Evolutionary conservation across 1,284 basidiomycete species (phyloP).

Genomic region (Pseudozyma hubeiensis): DNA sequence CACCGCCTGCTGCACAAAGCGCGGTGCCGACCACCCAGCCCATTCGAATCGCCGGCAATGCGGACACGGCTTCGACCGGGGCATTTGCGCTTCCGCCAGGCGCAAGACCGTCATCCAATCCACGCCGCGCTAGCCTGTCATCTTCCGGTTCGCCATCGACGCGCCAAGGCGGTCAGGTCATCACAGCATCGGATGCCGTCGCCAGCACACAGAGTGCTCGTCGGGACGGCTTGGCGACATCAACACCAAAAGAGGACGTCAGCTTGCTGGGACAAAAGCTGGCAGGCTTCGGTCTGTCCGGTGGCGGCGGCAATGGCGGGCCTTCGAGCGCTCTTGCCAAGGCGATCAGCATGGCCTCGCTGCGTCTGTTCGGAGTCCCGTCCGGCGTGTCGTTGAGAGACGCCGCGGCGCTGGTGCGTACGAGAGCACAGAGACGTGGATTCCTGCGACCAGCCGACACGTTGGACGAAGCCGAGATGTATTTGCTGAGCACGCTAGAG

Average conservation of each 20-base stretch:
- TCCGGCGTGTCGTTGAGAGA: conserved; percentile 67
- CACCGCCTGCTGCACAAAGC: conserved; percentile 21
- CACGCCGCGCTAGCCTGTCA: conserved; percentile 47
- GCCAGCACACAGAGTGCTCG: conserved; percentile 30
- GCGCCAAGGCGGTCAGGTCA: conserved; percentile 35
- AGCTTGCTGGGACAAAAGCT: conserved; percentile 44
- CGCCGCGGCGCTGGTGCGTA: conserved; percentile 59
- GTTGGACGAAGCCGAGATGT: conserved; percentile 74
- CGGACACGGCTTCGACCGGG: conserved; percentile 22
- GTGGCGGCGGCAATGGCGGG: conserved; percentile 9
- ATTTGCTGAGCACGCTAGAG: conserved; percentile 80
- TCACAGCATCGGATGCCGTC: conserved; percentile 34
- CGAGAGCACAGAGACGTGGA: conserved; percentile 60
- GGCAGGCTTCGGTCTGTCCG: conserved; percentile 24
- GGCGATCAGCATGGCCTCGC: conserved; percentile 87
- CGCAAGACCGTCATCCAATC: conserved; percentile 44
- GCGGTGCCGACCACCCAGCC: conserved; percentile 18
- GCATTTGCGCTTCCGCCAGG: conserved; percentile 59
- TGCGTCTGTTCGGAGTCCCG: conserved; percentile 83
- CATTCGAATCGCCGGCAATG: conserved; percentile 23
- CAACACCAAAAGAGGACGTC: conserved; percentile 33
- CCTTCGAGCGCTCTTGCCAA: conserved; percentile 73
- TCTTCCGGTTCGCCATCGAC: conserved; percentile 48
- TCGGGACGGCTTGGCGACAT: conserved; percentile 18
- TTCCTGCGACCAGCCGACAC: conserved; percentile 41